Evolutionary conservation across 169 alveolate genomes (phyloP).

Genomic region (Cyclospora cayetanensis): DNA sequence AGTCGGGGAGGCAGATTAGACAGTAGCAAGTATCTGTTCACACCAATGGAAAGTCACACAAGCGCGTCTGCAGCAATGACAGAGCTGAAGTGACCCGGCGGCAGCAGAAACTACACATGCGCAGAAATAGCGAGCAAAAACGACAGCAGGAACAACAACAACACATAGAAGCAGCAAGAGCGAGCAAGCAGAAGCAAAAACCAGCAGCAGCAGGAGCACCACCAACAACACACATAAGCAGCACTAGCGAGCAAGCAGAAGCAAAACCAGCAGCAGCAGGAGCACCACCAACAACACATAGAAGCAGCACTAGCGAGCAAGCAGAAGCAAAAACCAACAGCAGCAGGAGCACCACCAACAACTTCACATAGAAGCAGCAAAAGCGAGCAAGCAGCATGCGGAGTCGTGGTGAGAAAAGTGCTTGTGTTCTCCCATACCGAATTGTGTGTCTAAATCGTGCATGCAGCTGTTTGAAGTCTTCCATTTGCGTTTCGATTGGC

Average conservation of each 20-base stretch:
- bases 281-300: neutral
- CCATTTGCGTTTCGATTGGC: slow-evolving; percentile 4
- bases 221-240: neutral
- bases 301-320: neutral
- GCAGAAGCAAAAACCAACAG: neutral
- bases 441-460: slow-evolving; percentile 31
- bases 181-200: neutral
- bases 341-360: neutral
- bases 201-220: neutral
- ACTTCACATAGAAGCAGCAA: neutral
- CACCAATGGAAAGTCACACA: too few relatives aligned
- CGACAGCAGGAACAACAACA: neutral
- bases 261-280: neutral
- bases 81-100: too few relatives aligned
- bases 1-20: neutral
- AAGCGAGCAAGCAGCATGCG: slow-evolving; percentile 23
- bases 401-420: too few relatives aligned
- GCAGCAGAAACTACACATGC: neutral
- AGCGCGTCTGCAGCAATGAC: too few relatives aligned
- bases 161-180: neutral
- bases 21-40: slow-evolving; percentile 4
- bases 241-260: neutral
- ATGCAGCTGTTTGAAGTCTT: slow-evolving; percentile 11
- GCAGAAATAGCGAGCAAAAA: neutral
- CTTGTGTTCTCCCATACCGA: slow-evolving; percentile 2